phyloP scores from a whole-genome alignment of 208 protist species.

The Phytomonas sp. region DNA sequence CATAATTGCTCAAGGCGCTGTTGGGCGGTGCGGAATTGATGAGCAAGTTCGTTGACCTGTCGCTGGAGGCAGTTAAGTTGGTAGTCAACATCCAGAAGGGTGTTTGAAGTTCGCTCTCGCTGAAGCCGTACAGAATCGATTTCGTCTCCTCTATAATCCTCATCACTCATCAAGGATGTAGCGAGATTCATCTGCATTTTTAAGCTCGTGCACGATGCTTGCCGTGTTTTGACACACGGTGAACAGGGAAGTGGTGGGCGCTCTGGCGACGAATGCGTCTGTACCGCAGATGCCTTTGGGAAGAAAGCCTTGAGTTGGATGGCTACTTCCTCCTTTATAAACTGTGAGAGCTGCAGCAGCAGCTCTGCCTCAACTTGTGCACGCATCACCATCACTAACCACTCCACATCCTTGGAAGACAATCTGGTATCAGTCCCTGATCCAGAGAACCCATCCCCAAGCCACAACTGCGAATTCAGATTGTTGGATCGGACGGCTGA shows the following conservation, averaged over 20 bases:
- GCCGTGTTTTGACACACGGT: no score
- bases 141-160: no score
- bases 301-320: slow-evolving; percentile 6
- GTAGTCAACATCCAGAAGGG: slow-evolving; percentile 41
- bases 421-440: no score
- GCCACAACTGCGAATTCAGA: no score
- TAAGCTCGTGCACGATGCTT: no score
- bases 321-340: slow-evolving; percentile 11
- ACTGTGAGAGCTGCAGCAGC: neutral
- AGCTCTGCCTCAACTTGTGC: slow-evolving; percentile 17
- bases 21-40: slow-evolving; percentile 19
- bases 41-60: slow-evolving; percentile 29
- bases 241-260: no score
- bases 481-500: no score
- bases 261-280: no score
- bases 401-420: slow-evolving; percentile 8
- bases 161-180: no score
- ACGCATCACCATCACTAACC: slow-evolving; percentile 16
- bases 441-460: neutral
- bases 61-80: slow-evolving; percentile 41
- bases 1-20: slow-evolving; percentile 22
- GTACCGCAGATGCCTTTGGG: no score
- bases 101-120: slow-evolving; percentile 31
- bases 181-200: no score
- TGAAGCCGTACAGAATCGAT: slow-evolving; percentile 9